Percentiles rank a stretch among this genome's conserved stretches.
Conservation (phyloP, 768 basidiomycete species). For the Tulasnella sp. region DNA sequence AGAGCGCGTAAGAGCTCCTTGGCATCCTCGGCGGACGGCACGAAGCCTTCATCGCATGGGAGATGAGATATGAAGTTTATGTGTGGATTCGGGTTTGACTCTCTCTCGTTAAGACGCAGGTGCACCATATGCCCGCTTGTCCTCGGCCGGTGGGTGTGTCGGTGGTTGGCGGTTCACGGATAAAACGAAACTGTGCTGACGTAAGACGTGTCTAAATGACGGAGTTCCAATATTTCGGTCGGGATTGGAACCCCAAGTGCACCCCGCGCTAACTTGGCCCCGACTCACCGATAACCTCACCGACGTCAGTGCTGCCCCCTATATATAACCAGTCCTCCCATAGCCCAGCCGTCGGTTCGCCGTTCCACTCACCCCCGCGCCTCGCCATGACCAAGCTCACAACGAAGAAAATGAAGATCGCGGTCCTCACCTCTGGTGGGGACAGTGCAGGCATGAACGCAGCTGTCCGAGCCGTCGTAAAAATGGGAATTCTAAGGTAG, state of each 20-base stretch:
- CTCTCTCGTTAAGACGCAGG: conserved; percentile 61
- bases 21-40: conserved; percentile 50
- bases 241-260: neutral
- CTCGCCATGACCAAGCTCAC: neutral
- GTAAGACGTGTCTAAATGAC: conserved; percentile 4
- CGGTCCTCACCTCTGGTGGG: conserved; percentile 91
- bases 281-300: conserved; percentile 15
- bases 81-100: conserved; percentile 67
- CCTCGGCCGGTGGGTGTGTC: conserved; percentile 1
- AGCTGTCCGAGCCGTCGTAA: conserved; percentile 88
- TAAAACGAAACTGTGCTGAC: neutral
- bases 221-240: conserved; percentile 3
- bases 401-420: conserved; percentile 67
- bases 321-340: neutral
- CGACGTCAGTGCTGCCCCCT: too few relatives aligned
- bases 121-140: conserved; percentile 56
- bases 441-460: conserved; percentile 99
- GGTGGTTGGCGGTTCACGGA: conserved; percentile 9
- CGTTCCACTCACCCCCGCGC: neutral
- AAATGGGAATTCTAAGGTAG: conserved; percentile 85
- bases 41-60: conserved; percentile 41
- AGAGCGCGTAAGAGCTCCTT: conserved; percentile 69
- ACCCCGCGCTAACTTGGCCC: neutral
- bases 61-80: conserved; percentile 73
- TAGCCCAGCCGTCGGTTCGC: neutral